Percentiles rank a stretch among this genome's conserved stretches.
Conservation (phyloP, 768 basidiomycete genomes). For the Lactarius vividus region DNA sequence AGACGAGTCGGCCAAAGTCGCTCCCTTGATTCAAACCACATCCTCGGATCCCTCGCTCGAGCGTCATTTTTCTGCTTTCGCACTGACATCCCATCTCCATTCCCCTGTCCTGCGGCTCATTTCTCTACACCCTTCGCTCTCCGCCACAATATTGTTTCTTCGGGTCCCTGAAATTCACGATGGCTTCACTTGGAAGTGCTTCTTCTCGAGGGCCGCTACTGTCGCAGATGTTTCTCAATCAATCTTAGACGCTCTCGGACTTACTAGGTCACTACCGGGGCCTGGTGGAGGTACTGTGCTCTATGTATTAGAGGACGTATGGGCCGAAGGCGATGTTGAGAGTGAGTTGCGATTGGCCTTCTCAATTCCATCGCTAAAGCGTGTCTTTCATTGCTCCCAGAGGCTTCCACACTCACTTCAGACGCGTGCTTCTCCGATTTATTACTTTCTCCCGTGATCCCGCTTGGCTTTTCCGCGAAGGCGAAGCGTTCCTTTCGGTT, state of each 20-base stretch:
- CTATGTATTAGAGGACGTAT: conserved; percentile 72
- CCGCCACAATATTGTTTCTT: conserved; percentile 51
- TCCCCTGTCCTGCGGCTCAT: conserved; percentile 67
- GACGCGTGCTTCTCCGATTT: conserved; percentile 45
- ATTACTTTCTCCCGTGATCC: conserved; percentile 39
- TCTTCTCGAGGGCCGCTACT: conserved; percentile 56
- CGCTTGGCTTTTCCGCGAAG: conserved; percentile 43
- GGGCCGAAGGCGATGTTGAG: conserved; percentile 49
- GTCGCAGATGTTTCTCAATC: conserved; percentile 52
- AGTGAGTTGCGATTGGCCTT: conserved; percentile 41
- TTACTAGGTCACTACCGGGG: conserved; percentile 61
- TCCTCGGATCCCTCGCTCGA: conserved; percentile 37
- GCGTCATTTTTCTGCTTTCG: conserved; percentile 67
- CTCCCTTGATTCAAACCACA: conserved; percentile 49
- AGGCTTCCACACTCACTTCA: conserved; percentile 44
- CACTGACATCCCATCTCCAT: conserved; percentile 65
- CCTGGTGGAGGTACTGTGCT: conserved; percentile 67
- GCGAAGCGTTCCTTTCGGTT: conserved; percentile 53
- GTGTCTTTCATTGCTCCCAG: conserved; percentile 32
- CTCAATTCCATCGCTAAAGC: not conserved
- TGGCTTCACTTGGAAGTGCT: conserved; percentile 62
- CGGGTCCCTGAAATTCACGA: conserved; percentile 79
- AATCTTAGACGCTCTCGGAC: conserved; percentile 62
- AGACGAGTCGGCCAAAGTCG: conserved; percentile 43
- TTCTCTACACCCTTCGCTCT: conserved; percentile 61